A percentile compares a stretch with the other conserved stretches of the same genome.
These are phyloP conservation scores for Gaultheria prostrata DNA, from an alignment of 148 eudicot species.

Conservation along the genomic window DNA sequence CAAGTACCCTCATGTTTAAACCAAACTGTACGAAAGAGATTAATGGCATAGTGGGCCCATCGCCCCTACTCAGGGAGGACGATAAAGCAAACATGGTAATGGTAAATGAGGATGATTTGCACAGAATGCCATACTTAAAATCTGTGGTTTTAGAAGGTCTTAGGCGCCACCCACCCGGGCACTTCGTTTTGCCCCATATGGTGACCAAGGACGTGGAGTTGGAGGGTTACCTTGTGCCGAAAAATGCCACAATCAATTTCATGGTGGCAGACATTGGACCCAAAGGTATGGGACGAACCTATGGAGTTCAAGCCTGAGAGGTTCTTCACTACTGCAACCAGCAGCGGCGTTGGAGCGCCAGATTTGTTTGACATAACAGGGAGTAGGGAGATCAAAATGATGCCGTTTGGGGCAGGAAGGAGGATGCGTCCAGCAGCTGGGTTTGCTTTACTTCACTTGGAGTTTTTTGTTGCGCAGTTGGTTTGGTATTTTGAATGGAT, in stretches of 20 bases:
- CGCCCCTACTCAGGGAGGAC: neutral
- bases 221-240: slow-evolving; percentile 37
- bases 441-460: slow-evolving; percentile 60
- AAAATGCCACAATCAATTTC: neutral
- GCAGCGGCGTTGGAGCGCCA: neutral
- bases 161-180: slow-evolving; percentile 73
- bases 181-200: slow-evolving; percentile 52
- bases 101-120: slow-evolving; percentile 50
- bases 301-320: slow-evolving; percentile 63
- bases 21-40: slow-evolving; percentile 59
- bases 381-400: slow-evolving; percentile 65
- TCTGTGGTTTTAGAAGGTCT: slow-evolving; percentile 64
- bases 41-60: slow-evolving; percentile 28
- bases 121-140: slow-evolving; percentile 48
- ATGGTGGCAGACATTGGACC: slow-evolving; percentile 51
- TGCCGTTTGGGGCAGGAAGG: slow-evolving; percentile 71
- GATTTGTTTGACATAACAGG: slow-evolving; percentile 46
- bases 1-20: slow-evolving; percentile 46
- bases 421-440: slow-evolving; percentile 48
- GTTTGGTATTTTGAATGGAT: slow-evolving; percentile 59
- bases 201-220: too few relatives aligned
- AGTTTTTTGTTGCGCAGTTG: slow-evolving; percentile 62
- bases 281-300: slow-evolving; percentile 59
- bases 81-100: neutral
- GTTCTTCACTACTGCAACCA: slow-evolving; percentile 25